Evolutionary conservation across 805 yeast genomes (phyloP), one percentile per base, ranked within the genome.

Genomic region (Zygosaccharomyces pseudorouxii): DNA sequence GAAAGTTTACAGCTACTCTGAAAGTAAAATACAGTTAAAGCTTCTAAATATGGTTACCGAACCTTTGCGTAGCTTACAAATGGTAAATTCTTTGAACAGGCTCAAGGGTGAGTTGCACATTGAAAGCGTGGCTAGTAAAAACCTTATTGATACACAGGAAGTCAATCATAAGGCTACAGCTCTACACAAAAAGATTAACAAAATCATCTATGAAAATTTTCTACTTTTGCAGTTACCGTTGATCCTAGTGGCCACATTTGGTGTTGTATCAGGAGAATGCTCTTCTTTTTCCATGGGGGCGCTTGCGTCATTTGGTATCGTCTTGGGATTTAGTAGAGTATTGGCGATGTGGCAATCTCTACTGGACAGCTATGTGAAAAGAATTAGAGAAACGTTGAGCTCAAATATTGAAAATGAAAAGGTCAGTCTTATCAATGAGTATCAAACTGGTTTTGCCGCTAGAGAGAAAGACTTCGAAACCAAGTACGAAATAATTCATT

Each of bases 171-270:
- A 56, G 14, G 47, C 63, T 12, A 52, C 55, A 0, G 39, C 38
- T 0, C 43, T 66, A 29, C 68, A 66, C 45, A 56, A 51, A 7
- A 47, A 54, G n/a, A 63, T 60, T 4, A 57, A 59, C 22, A 63
- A 56, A 38, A 29, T 53, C 4, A 46, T 68, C 7, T 56, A 60
- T 45, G 46, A 53, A 7, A 67, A 65, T 30, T 58, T 64, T 37
- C 49, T 67, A 16, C 62, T 59, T 22, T 45, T 67, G 4, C 72
- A 68, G 43, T 42, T 67, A n/a, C 72, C 72, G 0, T 38, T 67
- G 30, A 36, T 62, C 1, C 12, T 61, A 3, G 31, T 62, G 11
- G 48, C 69, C 1, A 54, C 57, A n/a, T 50, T 58, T 4, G 70
- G 71, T 11, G 53, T 51, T 23, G 37, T 64, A 1, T 48, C 67